Evolutionary conservation across 2,329 filamentous ascomycete genomes (phyloP), one percentile per base, ranked within the genome.

Genomic region (Talaromyces sp.): DNA sequence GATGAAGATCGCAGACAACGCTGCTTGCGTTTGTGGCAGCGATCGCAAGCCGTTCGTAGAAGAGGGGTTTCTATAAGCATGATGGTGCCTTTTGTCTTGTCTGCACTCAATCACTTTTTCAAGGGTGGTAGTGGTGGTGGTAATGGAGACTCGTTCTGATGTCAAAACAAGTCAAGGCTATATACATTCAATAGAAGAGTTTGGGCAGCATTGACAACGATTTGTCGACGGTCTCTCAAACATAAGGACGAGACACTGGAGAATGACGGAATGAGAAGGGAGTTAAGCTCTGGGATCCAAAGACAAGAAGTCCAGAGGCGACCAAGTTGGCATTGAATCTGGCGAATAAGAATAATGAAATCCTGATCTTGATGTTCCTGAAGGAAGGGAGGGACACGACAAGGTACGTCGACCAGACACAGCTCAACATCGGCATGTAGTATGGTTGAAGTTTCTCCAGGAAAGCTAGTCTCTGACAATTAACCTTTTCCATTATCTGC

Each of bases 1-100:
- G 46, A 18, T 14, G 50, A 42, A 5, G 18, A n/a, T 23, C 59
- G 59, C 21, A 52, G 44, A 37, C 59, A 61, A 35, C 59, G 59
- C 50, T 61, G 59, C 37, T 61, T 61, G 21, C 59, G 48, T 50
- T 61, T 61, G 39, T 61, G 59, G 37, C 59, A 61, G 28, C 59
- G 59, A 33, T 61, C 59, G 37, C 59, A 61, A 25, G 59, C 59
- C 28, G 40, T 31, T 25, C 59, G 50, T 18, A 61, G 16, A n/a
- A 31, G 5, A 25, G 37, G 52, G 31, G 8, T 9, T 23, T 55
- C 52, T 33, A 14, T 33, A 16, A 23, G 8, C 52, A 55, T 55
- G 25, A 14, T n/a, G n/a, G n/a, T n/a, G 14, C 25, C 46, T 33
- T 9, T 35, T 18, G 18, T 35, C 18, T 54, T 33, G 21, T 31